phyloP scores from a whole-genome alignment of 202 grass and related monocot species.

The Musa balbisiana region DNA sequence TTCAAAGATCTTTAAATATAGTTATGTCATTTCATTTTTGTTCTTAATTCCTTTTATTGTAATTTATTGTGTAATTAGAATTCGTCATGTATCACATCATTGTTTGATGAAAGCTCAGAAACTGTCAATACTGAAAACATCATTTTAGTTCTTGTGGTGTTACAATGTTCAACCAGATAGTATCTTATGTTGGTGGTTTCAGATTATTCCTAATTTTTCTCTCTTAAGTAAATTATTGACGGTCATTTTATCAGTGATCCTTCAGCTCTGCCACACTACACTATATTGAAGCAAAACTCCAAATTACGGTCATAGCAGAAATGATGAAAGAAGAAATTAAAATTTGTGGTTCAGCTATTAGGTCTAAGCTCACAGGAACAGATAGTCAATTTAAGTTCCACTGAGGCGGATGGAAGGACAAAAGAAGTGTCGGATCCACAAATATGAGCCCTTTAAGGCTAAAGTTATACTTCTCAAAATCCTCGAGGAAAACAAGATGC shows the following conservation, averaged over 20 bases:
- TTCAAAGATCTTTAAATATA: too few relatives aligned
- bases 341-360: background rate
- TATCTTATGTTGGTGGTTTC: too few relatives aligned
- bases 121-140: too few relatives aligned
- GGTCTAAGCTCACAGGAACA: background rate
- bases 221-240: background rate
- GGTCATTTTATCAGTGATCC: background rate
- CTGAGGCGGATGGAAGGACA: background rate
- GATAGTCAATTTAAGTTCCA: background rate
- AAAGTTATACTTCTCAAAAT: background rate
- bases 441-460: background rate
- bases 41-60: too few relatives aligned
- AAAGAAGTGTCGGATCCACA: background rate
- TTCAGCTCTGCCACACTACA: background rate
- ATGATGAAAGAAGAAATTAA: background rate
- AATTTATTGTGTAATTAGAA: too few relatives aligned
- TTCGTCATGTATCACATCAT: too few relatives aligned
- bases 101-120: too few relatives aligned
- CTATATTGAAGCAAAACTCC: background rate
- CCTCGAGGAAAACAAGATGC: background rate
- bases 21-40: too few relatives aligned
- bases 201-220: background rate
- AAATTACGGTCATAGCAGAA: background rate
- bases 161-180: too few relatives aligned
- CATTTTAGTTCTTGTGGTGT: too few relatives aligned